Evolutionary conservation across 768 basidiomycete genomes (phyloP).

Genomic region (Termitomyces sp.): DNA sequence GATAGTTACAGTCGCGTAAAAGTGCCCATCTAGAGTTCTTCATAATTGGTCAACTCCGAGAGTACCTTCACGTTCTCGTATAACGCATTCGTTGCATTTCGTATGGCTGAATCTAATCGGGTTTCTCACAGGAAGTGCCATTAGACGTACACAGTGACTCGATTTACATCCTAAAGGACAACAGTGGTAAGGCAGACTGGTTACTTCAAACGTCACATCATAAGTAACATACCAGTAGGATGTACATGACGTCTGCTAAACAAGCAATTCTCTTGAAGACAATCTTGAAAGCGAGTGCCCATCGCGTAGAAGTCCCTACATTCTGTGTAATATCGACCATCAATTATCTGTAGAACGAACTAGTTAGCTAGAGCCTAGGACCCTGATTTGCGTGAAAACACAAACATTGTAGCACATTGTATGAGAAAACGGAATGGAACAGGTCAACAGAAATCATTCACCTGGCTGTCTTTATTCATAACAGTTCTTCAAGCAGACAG

Average conservation of each 20-base stretch:
- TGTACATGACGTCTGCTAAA: constrained; percentile 67
- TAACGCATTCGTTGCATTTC: constrained; percentile 35
- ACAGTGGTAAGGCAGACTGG: background rate
- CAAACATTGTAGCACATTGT: constrained; percentile 75
- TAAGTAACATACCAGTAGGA: constrained; percentile 36
- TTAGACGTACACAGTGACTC: constrained; percentile 52
- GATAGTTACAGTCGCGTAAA: background rate
- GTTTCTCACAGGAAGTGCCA: constrained; percentile 64
- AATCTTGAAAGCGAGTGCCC: constrained; percentile 66
- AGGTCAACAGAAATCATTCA: background rate
- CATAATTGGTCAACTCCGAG: constrained; percentile 11
- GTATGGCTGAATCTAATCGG: constrained; percentile 66
- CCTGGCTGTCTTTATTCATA: constrained; percentile 13
- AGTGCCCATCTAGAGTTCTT: background rate
- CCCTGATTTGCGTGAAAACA: constrained; percentile 6
- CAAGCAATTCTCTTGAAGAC: constrained; percentile 55
- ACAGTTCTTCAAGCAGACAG: constrained; percentile 16
- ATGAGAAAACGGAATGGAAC: background rate
- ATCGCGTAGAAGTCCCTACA: constrained; percentile 74
- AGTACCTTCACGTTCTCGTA: constrained; percentile 24
- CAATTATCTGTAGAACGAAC: constrained; percentile 49
- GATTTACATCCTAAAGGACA: constrained; percentile 47
- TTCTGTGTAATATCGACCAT: constrained; percentile 65
- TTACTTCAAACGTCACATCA: background rate
- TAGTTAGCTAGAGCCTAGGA: background rate